Conservation (phyloP, 2,329 filamentous ascomycete genomes). For the Stagonosporopsis vannaccii region DNA sequence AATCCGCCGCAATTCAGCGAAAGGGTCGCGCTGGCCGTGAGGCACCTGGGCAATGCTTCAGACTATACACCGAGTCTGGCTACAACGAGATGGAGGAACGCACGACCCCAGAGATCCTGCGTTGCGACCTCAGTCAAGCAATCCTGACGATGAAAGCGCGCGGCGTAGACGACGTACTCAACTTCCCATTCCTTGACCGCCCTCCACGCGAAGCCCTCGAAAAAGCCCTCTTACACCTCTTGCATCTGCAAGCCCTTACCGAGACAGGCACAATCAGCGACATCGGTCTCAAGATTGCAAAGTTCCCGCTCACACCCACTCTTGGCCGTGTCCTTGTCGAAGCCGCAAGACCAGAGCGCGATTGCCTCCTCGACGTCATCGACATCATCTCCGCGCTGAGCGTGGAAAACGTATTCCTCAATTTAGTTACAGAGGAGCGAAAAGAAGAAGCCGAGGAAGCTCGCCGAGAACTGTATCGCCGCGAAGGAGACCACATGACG, state of each 20-base stretch:
- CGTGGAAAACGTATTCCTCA: slow-evolving; percentile 69
- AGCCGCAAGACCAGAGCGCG: slow-evolving; percentile 71
- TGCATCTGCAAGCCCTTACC: slow-evolving; percentile 77
- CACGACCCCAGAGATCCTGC: slow-evolving; percentile 86
- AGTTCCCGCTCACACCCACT: slow-evolving; percentile 81
- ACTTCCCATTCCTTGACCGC: slow-evolving; percentile 84
- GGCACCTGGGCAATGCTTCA: slow-evolving; percentile 85
- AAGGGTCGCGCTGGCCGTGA: slow-evolving; percentile 93
- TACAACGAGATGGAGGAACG: slow-evolving; percentile 75
- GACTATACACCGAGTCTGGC: slow-evolving; percentile 83
- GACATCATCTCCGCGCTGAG: slow-evolving; percentile 78
- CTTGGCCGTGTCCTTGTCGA: slow-evolving; percentile 85
- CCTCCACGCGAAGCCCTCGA: slow-evolving; percentile 80
- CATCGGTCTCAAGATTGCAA: slow-evolving; percentile 77
- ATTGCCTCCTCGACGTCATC: slow-evolving; percentile 82
- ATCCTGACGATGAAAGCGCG: slow-evolving; percentile 93
- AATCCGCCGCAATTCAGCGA: slow-evolving; percentile 90
- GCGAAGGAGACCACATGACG: slow-evolving; percentile 71
- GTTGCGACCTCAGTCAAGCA: slow-evolving; percentile 86
- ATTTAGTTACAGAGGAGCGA: slow-evolving; percentile 65
- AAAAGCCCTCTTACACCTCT: slow-evolving; percentile 81
- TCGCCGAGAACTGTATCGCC: slow-evolving; percentile 62
- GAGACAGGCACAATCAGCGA: slow-evolving; percentile 76
- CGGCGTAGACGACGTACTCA: slow-evolving; percentile 79
- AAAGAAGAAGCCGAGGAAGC: slow-evolving; percentile 65